Percentiles rank a stretch among this genome's conserved stretches.
phyloP scores from a whole-genome alignment of 2,329 filamentous ascomycete genomes.

The Claviceps sp. region DNA sequence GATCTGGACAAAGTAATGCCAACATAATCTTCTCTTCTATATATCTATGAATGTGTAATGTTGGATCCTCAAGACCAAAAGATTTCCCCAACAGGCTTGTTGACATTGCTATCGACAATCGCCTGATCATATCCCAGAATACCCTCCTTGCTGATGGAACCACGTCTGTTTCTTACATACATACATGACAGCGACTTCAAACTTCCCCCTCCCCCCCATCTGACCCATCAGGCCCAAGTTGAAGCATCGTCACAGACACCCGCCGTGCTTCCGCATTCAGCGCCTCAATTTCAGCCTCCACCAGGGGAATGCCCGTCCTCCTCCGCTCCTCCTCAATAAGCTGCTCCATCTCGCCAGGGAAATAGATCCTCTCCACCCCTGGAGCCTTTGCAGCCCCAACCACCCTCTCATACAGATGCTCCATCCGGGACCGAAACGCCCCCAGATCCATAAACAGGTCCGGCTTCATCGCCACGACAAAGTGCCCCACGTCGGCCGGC shows the following conservation, averaged over 20 bases:
- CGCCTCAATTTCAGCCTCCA: constrained; percentile 40
- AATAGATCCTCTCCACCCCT: constrained; percentile 46
- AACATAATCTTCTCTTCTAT: too few relatives aligned
- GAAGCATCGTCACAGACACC: constrained; percentile 21
- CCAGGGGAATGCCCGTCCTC: constrained; percentile 44
- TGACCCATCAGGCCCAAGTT: too few relatives aligned
- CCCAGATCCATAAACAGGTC: constrained; percentile 60
- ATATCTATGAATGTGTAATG: too few relatives aligned
- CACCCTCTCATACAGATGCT: constrained; percentile 39
- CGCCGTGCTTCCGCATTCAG: constrained; percentile 39
- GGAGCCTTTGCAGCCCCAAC: constrained; percentile 39
- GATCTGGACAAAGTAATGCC: too few relatives aligned
- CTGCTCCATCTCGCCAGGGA: constrained; percentile 50
- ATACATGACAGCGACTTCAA: too few relatives aligned
- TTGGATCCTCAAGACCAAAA: too few relatives aligned
- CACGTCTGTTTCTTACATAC: too few relatives aligned
- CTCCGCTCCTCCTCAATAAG: constrained; percentile 35
- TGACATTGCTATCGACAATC: too few relatives aligned
- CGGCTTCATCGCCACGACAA: constrained; percentile 58
- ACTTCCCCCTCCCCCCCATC: too few relatives aligned
- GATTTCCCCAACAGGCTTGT: too few relatives aligned
- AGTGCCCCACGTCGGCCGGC: constrained; percentile 61
- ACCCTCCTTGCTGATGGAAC: too few relatives aligned
- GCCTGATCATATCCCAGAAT: too few relatives aligned
- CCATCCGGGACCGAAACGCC: constrained; percentile 53